A percentile compares a stretch with the other conserved stretches of the same genome.
phyloP scores from a whole-genome alignment of 2,329 filamentous ascomycete genomes.

The Colletotrichum tabaci region DNA sequence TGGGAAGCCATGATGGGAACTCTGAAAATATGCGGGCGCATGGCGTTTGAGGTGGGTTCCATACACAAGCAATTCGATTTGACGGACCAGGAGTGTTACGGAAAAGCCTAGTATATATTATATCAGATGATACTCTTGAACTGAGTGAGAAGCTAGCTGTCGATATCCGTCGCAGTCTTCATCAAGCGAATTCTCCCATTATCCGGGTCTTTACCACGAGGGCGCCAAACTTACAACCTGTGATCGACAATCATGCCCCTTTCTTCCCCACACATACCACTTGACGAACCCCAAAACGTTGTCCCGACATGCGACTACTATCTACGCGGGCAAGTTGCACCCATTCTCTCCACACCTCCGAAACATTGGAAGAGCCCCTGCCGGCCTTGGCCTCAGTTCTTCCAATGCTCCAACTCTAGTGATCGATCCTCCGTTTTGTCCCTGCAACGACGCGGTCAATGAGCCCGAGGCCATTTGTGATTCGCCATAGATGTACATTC shows the following conservation, averaged over 20 bases:
- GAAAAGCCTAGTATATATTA: slow-evolving; percentile 41
- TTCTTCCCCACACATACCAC: not conserved
- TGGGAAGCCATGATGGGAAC: slow-evolving; percentile 1
- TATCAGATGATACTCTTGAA: slow-evolving; percentile 41
- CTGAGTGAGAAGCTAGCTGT: slow-evolving; percentile 26
- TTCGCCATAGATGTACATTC: not conserved
- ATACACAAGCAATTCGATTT: slow-evolving; percentile 49
- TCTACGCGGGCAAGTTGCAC: not conserved
- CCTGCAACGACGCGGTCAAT: not conserved
- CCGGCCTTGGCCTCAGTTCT: not conserved
- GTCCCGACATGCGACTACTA: too few relatives aligned
- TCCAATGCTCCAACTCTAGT: not conserved
- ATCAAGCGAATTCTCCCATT: slow-evolving; percentile 18
- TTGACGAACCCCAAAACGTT: not conserved
- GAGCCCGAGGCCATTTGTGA: not conserved
- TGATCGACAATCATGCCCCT: not conserved
- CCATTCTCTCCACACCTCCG: too few relatives aligned
- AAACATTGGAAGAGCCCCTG: not conserved
- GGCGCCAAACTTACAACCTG: not conserved
- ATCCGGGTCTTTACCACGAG: not conserved
- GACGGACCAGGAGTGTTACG: slow-evolving; percentile 45
- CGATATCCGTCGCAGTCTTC: slow-evolving; percentile 3
- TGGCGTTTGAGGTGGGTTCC: slow-evolving; percentile 41
- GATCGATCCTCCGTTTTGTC: not conserved
- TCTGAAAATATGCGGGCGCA: slow-evolving; percentile 46